Base-by-base conservation (phyloP, 768 basidiomycete species). In the Chiua virens region DNA sequence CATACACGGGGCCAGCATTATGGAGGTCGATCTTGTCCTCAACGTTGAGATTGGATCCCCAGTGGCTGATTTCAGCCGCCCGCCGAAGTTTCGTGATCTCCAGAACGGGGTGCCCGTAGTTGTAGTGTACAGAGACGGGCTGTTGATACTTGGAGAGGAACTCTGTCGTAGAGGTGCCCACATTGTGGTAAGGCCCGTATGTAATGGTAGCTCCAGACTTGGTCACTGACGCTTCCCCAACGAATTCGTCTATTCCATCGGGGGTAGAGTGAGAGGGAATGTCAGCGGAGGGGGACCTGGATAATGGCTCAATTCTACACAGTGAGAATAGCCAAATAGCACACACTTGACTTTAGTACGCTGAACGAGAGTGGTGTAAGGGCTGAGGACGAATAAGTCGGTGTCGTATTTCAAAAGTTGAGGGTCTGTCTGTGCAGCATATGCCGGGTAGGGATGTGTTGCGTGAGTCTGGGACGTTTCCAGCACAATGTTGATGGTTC, bases 1-100 rank as follows among this genome's bases (percentile, higher is more conserved):
- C 92, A 71, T 64, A 98, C 96, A 72, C 71, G 13, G 97, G 93
- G 5, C 96, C 97, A 52, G 85, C 87, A 64, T 99, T 99, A 67
- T 81, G 79, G n/a, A 99, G 73, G 50, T 79, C 66, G 53, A 97
- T 82, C 30, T 89, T 81, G 71, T 99, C 94, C 67, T 98, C 83
- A 27, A 95, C 87, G 63, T 98, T 97, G 34, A 99, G 67, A 68
- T 97, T 97, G 37, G 85, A 83, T 30, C 96, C 95, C 97, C 96
- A 98, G 65, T 98, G 96, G 57, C 93, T 96, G 56, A 99, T 85
- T 72, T 99, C 96, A 2, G 86, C 92, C 0, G 78, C 62, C 43
- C 97, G 85, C 53, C 81, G 78, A 28, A 97, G 79, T 38, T 76
- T 83, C 28, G 75, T 77, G 45, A 98, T 73, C 56, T 92, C 84